These are phyloP conservation scores for Hymenoscyphus fraxineus DNA, from an alignment of 2,329 filamentous ascomycete genomes.

Conservation along the genomic window DNA sequence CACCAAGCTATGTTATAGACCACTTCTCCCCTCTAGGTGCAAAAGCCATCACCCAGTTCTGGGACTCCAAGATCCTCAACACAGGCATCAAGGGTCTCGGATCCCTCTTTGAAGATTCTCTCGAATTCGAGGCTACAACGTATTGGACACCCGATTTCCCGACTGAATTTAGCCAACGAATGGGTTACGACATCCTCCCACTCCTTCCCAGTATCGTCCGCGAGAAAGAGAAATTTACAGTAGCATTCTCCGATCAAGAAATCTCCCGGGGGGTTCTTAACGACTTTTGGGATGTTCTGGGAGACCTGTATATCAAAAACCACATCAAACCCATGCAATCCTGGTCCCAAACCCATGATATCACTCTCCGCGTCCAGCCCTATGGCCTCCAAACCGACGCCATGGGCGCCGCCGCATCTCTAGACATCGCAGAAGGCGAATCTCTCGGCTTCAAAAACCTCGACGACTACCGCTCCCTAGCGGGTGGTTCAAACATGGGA, in stretches of 20 bases:
- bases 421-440: constrained; percentile 8
- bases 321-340: background rate
- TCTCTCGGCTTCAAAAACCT: constrained; percentile 8
- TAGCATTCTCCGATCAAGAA: constrained; percentile 3
- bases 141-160: constrained; percentile 6
- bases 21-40: constrained; percentile 3
- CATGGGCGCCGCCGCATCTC: constrained; percentile 2
- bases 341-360: background rate
- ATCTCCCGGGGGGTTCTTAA: constrained; percentile 2
- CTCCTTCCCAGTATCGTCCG: constrained; percentile 3
- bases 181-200: constrained; percentile 6
- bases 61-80: constrained; percentile 8
- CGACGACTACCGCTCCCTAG: constrained; percentile 6
- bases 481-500: constrained; percentile 7
- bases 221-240: constrained; percentile 8
- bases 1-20: constrained; percentile 6
- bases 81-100: background rate
- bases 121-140: constrained; percentile 8
- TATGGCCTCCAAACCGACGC: constrained; percentile 7
- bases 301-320: background rate
- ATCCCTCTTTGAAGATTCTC: constrained; percentile 7
- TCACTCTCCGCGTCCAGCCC: constrained; percentile 4
- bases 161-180: constrained; percentile 4
- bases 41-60: constrained; percentile 5
- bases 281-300: constrained; percentile 9